A percentile compares a stretch with the other conserved stretches of the same genome.
Conservation (phyloP, 202 grass and related monocot genomes). For the Brachypodium distachyon region DNA sequence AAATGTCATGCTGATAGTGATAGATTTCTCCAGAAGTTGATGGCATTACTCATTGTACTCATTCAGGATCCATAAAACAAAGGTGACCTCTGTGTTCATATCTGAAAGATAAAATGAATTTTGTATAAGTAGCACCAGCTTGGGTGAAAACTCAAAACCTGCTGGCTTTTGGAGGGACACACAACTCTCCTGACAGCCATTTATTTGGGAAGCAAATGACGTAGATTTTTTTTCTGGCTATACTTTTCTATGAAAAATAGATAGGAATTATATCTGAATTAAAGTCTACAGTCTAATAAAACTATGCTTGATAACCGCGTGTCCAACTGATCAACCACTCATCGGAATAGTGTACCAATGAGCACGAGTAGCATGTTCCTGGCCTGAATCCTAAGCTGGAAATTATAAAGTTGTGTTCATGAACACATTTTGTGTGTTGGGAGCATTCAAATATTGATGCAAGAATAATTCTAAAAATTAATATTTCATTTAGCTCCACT, state of each 20-base stretch:
- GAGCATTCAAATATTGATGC: not conserved
- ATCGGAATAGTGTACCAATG: not conserved
- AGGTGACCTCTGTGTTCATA: not conserved
- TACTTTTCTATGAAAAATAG: not conserved
- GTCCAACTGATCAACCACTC: not conserved
- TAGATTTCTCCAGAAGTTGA: not conserved
- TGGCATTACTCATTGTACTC: not conserved
- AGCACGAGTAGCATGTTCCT: not conserved
- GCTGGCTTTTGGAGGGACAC: not conserved
- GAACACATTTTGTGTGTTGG: not conserved
- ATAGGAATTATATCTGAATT: not conserved
- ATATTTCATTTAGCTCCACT: not conserved
- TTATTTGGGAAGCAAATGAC: not conserved
- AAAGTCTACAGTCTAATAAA: not conserved
- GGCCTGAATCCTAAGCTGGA: not conserved
- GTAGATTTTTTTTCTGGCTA: not conserved
- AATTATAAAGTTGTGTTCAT: not conserved
- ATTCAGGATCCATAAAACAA: not conserved
- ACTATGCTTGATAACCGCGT: not conserved
- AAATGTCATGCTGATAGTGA: not conserved
- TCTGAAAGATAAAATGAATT: not conserved
- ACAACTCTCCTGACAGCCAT: not conserved
- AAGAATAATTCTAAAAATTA: not conserved
- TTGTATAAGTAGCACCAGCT: not conserved
- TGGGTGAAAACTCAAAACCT: not conserved